Evolutionary conservation across 2,329 filamentous ascomycete genomes (phyloP).

Genomic region (Metarhizium humberi): DNA sequence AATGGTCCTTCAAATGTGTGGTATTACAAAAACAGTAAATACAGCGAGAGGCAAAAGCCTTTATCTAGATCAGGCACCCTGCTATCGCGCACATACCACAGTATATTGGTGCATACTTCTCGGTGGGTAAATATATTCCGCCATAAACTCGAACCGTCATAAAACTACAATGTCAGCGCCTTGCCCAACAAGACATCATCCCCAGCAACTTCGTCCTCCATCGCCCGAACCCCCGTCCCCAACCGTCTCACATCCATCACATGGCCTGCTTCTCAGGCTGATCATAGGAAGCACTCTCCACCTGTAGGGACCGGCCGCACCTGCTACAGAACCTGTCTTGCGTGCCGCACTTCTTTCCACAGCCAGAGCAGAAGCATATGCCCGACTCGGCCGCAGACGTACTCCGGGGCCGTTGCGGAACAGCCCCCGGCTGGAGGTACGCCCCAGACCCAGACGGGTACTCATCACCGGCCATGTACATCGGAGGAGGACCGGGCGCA

Average conservation of each 20-base stretch:
- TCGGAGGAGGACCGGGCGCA: background rate
- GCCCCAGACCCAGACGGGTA: background rate
- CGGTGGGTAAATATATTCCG: too few species aligned
- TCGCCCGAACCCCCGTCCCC: background rate
- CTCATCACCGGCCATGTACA: background rate
- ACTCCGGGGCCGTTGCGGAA: background rate
- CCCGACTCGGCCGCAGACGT: background rate
- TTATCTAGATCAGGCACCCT: too few species aligned
- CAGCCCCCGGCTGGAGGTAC: constrained; percentile 1
- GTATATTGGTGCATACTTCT: too few species aligned
- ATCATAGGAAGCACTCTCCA: background rate
- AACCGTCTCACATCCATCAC: background rate
- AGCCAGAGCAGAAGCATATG: constrained; percentile 1
- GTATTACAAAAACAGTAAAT: too few species aligned
- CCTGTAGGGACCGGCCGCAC: background rate
- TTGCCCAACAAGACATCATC: background rate
- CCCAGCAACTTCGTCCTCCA: background rate
- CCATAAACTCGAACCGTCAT: constrained; percentile 9
- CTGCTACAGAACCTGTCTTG: constrained; percentile 4
- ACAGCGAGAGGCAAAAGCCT: too few species aligned
- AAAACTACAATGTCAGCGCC: background rate
- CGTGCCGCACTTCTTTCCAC: constrained; percentile 1
- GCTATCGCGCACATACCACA: too few species aligned
- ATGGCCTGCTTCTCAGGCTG: background rate
- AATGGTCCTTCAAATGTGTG: too few species aligned